Conservation (phyloP, 78 protist species). For the Emiliania huxleyi region DNA sequence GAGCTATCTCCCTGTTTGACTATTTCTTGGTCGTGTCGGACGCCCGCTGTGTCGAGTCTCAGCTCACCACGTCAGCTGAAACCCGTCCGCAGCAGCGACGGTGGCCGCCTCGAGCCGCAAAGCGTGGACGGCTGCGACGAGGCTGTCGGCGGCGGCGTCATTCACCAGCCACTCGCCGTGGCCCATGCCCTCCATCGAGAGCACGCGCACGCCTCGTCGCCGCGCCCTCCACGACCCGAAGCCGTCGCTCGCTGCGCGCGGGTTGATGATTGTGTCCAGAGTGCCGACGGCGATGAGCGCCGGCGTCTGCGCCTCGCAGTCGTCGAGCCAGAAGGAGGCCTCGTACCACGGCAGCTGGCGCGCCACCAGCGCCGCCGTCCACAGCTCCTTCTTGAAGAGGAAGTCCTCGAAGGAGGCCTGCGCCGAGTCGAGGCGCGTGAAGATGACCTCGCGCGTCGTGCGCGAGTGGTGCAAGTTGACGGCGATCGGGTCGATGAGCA, state of each 20-base stretch:
- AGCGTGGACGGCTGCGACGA: too few species aligned
- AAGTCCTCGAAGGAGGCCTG: not conserved
- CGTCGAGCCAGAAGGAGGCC: not conserved
- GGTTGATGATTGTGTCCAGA: not conserved
- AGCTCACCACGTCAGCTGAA: too few species aligned
- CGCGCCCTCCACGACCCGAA: not conserved
- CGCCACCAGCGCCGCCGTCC: not conserved
- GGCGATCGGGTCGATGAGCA: not conserved
- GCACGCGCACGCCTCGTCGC: not conserved
- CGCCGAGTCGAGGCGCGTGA: not conserved
- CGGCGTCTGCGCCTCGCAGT: not conserved
- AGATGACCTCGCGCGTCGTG: not conserved
- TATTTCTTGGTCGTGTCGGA: too few species aligned
- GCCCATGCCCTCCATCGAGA: not conserved
- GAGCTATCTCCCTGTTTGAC: too few species aligned
- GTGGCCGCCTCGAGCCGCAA: too few species aligned
- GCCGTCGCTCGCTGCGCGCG: not conserved
- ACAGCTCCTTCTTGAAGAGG: not conserved
- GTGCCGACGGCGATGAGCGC: not conserved
- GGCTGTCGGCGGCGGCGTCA: too few species aligned
- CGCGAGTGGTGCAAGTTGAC: not conserved
- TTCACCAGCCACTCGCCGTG: not conserved
- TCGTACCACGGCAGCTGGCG: not conserved
- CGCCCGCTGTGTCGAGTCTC: too few species aligned
- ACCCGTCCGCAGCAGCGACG: too few species aligned